Evolutionary conservation across 345 rosid species (phyloP).

Genomic region (Angophora floribunda): DNA sequence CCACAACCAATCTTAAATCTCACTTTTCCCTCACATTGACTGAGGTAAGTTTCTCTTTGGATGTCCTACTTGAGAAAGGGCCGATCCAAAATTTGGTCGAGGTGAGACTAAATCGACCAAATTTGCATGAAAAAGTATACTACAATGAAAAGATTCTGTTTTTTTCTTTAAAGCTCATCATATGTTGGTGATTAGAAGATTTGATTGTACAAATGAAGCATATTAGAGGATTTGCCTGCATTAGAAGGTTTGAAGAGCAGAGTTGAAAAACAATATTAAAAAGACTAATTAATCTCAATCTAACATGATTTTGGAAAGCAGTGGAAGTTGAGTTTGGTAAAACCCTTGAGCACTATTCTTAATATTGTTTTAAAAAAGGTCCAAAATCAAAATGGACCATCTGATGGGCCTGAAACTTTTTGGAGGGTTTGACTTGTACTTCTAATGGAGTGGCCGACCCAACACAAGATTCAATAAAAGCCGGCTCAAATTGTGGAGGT

Average conservation of each 20-base stretch:
- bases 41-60: neutral
- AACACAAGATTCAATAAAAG: neutral
- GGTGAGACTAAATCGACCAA: neutral
- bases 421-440: neutral
- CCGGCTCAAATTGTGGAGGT: neutral
- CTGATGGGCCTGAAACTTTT: neutral
- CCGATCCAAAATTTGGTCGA: too few species aligned
- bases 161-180: neutral
- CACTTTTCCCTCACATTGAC: neutral
- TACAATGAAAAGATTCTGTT: neutral
- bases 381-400: neutral
- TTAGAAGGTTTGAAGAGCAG: neutral
- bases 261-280: accelerated
- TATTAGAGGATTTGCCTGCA: neutral
- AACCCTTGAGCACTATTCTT: neutral
- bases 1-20: neutral
- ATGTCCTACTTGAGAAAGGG: neutral
- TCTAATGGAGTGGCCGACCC: neutral
- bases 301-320: neutral
- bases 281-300: neutral
- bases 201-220: neutral
- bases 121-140: neutral
- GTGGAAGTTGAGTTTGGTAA: neutral
- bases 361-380: neutral
- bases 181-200: neutral